phyloP scores from a whole-genome alignment of 78 protist genomes.

The Corallochytrium limacisporum region DNA sequence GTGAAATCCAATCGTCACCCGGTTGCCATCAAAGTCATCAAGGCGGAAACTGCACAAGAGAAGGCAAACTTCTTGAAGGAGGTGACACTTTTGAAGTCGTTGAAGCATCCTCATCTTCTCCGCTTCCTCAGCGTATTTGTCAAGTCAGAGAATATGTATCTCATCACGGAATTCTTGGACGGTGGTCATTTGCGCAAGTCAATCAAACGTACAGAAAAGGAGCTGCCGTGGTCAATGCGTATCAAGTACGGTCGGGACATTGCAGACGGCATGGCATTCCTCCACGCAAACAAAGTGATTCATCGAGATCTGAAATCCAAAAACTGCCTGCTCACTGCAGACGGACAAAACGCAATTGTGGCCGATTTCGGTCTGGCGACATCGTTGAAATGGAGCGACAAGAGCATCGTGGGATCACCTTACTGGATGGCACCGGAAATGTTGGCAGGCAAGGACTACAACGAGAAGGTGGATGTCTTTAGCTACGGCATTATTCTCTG shows the following conservation, averaged over 20 bases:
- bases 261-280: constrained; percentile 8
- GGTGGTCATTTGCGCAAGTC: background rate
- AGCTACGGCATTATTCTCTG: constrained; percentile 30
- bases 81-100: background rate
- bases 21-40: too few relatives aligned
- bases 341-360: constrained; percentile 17
- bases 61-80: too few relatives aligned
- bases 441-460: constrained; percentile 18
- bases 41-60: too few relatives aligned
- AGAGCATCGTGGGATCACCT: constrained; percentile 28
- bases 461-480: constrained; percentile 31
- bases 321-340: constrained; percentile 34
- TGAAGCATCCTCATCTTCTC: constrained; percentile 4
- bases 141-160: background rate
- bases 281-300: constrained; percentile 36
- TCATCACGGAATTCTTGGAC: constrained; percentile 2
- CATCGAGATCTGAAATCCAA: constrained; percentile 48
- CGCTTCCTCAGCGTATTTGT: background rate
- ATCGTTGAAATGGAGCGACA: background rate
- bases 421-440: constrained; percentile 49
- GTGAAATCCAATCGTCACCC: too few relatives aligned
- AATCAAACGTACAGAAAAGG: background rate
- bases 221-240: background rate
- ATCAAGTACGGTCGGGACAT: constrained; percentile 2
- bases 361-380: constrained; percentile 39